Conservation (phyloP, 768 basidiomycete species). For the Serendipita vermifera region DNA sequence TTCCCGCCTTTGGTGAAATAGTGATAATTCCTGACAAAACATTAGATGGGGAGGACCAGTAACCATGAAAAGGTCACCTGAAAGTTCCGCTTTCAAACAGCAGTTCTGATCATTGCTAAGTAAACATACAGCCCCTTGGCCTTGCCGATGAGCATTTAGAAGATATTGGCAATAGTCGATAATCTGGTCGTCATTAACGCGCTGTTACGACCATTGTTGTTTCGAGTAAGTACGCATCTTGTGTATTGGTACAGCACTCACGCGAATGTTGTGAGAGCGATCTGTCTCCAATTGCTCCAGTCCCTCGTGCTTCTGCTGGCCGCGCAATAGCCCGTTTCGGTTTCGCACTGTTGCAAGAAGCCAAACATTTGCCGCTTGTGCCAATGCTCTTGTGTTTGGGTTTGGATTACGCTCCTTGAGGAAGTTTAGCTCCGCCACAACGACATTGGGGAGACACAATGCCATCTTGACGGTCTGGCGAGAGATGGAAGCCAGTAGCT, state of each 20-base stretch:
- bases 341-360: constrained; percentile 47
- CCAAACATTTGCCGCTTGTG: constrained; percentile 59
- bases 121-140: constrained; percentile 38
- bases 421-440: constrained; percentile 64
- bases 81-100: constrained; percentile 37
- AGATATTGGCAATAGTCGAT: constrained; percentile 66
- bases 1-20: constrained; percentile 7
- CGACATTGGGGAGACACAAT: constrained; percentile 59
- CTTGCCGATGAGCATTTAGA: constrained; percentile 18
- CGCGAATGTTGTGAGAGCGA: constrained; percentile 36
- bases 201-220: constrained; percentile 20
- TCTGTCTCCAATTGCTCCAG: constrained; percentile 46
- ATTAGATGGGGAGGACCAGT: too few species aligned
- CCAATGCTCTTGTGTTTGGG: constrained; percentile 30
- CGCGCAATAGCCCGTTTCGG: constrained; percentile 34
- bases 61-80: constrained; percentile 35
- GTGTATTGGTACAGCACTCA: too few species aligned
- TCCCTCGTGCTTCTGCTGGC: constrained; percentile 54
- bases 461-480: constrained; percentile 35
- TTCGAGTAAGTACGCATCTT: too few species aligned
- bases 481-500: constrained; percentile 53
- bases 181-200: constrained; percentile 55
- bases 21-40: constrained; percentile 8
- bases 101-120: constrained; percentile 62
- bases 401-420: constrained; percentile 19